Evolutionary conservation across 2,329 filamentous ascomycete species (phyloP).

Genomic region (Teratosphaeria pseudoeucalypti): DNA sequence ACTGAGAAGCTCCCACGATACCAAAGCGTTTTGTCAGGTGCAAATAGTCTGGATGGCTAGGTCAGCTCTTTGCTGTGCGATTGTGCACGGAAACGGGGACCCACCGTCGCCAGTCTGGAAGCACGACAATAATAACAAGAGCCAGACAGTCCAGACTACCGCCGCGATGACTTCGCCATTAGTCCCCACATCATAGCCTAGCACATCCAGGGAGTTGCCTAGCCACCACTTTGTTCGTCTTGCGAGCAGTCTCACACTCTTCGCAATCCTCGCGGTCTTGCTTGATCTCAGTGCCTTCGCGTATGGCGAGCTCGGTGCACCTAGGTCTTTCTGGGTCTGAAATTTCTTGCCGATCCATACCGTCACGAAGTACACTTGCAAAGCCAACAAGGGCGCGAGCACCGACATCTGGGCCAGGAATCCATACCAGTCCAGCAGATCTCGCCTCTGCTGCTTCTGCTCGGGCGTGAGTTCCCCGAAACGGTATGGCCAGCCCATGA

Average conservation of each 20-base stretch:
- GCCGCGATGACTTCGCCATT: constrained; percentile 41
- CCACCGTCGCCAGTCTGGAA: constrained; percentile 45
- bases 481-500: constrained; percentile 30
- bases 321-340: constrained; percentile 10
- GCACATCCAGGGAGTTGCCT: constrained; percentile 12
- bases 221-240: constrained; percentile 26
- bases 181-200: constrained; percentile 35
- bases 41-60: constrained; percentile 43
- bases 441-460: constrained; percentile 41
- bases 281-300: constrained; percentile 22
- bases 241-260: constrained; percentile 6
- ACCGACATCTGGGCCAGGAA: constrained; percentile 46
- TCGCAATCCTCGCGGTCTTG: neutral
- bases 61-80: neutral
- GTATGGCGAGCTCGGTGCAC: constrained; percentile 33
- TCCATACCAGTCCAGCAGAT: constrained; percentile 45
- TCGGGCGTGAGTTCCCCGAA: constrained; percentile 41
- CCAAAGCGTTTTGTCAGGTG: constrained; percentile 54
- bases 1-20: constrained; percentile 48
- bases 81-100: constrained; percentile 11
- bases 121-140: constrained; percentile 38
- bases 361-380: constrained; percentile 30
- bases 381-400: constrained; percentile 34
- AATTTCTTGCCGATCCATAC: constrained; percentile 20
- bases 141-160: constrained; percentile 41